These are phyloP conservation scores for Xylariaceae sp. DNA, from an alignment of 2,329 filamentous ascomycete genomes.

Conservation along the genomic window DNA sequence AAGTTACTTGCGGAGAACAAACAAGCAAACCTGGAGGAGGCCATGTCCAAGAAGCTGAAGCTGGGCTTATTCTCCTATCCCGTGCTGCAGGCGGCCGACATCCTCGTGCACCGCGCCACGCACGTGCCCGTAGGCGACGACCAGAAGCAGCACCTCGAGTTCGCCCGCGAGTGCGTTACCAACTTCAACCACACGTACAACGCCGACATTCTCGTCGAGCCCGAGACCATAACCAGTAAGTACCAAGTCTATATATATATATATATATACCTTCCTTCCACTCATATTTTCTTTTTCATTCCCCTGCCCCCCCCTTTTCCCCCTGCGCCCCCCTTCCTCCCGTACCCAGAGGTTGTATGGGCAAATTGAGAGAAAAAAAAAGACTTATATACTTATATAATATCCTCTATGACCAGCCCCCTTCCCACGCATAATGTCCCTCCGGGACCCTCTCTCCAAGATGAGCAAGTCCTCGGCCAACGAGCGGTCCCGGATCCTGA, in stretches of 20 bases:
- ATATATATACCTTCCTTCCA: no score
- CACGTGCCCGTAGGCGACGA: constrained; percentile 97
- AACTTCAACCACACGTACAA: constrained; percentile 75
- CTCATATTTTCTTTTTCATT: no score
- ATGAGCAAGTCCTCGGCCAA: constrained; percentile 89
- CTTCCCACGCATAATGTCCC: constrained; percentile 82
- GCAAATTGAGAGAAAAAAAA: not conserved
- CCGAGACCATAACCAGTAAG: constrained; percentile 67
- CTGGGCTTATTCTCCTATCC: constrained; percentile 94
- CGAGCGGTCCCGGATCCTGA: constrained; percentile 69
- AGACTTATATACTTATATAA: no score
- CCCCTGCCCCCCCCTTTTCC: not conserved
- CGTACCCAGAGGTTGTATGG: not conserved
- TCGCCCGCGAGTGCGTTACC: constrained; percentile 76
- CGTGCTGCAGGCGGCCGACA: constrained; percentile 90
- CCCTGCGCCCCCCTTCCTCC: not conserved
- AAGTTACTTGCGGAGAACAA: constrained; percentile 63
- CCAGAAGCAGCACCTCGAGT: constrained; percentile 89
- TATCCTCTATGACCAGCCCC: no score
- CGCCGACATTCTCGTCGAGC: constrained; percentile 52
- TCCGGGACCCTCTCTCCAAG: constrained; percentile 70
- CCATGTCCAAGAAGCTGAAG: constrained; percentile 56
- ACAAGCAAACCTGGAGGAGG: constrained; percentile 52
- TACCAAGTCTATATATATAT: no score
- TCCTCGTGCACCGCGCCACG: constrained; percentile 83